Evolutionary conservation across 2,329 filamentous ascomycete species (phyloP).

Genomic region (Metarhizium sp.): DNA sequence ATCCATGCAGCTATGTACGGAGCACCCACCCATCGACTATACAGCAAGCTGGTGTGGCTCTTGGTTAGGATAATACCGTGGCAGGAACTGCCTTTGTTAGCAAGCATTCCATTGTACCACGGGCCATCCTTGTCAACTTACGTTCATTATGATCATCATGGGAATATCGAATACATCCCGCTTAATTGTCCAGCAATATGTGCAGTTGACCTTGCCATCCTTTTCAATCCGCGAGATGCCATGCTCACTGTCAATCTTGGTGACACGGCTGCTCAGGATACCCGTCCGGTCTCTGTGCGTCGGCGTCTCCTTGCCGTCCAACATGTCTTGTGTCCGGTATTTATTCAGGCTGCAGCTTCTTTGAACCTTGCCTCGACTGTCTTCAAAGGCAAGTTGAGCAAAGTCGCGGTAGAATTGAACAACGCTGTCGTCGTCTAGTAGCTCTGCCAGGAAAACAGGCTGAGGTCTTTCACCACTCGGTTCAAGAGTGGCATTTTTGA

Average conservation of each 20-base stretch:
- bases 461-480: constrained; percentile 46
- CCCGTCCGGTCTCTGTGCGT: constrained; percentile 36
- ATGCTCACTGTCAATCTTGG: constrained; percentile 59
- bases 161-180: constrained; percentile 96
- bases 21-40: constrained; percentile 16
- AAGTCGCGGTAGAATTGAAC: constrained; percentile 96
- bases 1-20: constrained; percentile 8
- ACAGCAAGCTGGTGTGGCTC: constrained; percentile 47
- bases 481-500: constrained; percentile 34
- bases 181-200: constrained; percentile 95
- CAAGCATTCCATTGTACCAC: constrained; percentile 10
- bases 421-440: constrained; percentile 88
- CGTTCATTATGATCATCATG: constrained; percentile 97
- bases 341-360: constrained; percentile 80
- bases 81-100: constrained; percentile 37
- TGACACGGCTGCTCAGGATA: constrained; percentile 50
- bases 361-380: constrained; percentile 76
- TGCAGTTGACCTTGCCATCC: constrained; percentile 88
- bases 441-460: constrained; percentile 82
- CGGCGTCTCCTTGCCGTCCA: constrained; percentile 29
- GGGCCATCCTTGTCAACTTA: constrained; percentile 41
- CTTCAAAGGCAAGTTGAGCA: constrained; percentile 82
- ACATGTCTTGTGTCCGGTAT: constrained; percentile 66
- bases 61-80: constrained; percentile 49
- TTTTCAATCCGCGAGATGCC: constrained; percentile 75